Evolutionary conservation across 2,329 filamentous ascomycete species (phyloP).

Genomic region (Cucurbitaria berberidis): DNA sequence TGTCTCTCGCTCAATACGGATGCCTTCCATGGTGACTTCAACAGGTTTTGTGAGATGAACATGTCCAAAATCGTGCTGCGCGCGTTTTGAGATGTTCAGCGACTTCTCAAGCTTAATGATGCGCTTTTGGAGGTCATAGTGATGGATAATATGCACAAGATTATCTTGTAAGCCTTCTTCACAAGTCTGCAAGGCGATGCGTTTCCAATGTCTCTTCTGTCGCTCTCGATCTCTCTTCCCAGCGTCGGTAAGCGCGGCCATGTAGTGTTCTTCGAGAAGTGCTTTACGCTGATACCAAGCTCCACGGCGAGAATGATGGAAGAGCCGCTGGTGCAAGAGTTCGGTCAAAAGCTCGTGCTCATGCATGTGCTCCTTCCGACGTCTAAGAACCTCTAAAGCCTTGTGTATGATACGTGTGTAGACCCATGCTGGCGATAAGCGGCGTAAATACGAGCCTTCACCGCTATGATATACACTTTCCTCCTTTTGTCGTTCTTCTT

Average conservation of each 20-base stretch:
- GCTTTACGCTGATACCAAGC: conserved; percentile 97
- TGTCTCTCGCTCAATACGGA: conserved; percentile 72
- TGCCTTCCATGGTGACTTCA: conserved; percentile 77
- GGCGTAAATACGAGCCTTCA: conserved; percentile 86
- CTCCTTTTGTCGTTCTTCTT: conserved; percentile 80
- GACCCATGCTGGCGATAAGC: conserved; percentile 89
- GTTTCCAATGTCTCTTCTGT: conserved; percentile 84
- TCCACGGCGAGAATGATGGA: conserved; percentile 83
- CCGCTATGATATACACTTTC: conserved; percentile 77
- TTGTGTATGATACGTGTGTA: conserved; percentile 95
- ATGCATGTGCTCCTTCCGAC: conserved; percentile 77
- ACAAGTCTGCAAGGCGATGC: conserved; percentile 77
- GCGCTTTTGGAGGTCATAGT: conserved; percentile 93
- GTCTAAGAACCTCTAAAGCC: conserved; percentile 76
- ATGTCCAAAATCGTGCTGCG: conserved; percentile 93
- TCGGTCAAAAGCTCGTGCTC: conserved; percentile 78
- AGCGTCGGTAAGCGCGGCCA: conserved; percentile 59
- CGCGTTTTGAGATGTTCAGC: conserved; percentile 79
- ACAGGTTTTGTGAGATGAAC: conserved; percentile 76
- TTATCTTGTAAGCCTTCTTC: conserved; percentile 85
- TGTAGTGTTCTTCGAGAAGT: conserved; percentile 92
- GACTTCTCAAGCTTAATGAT: conserved; percentile 88
- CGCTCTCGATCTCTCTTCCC: conserved; percentile 54
- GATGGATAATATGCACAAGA: conserved; percentile 88
- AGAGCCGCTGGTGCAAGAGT: conserved; percentile 79